Evolutionary conservation across 139 green algal species (phyloP).

Genomic region (Coelastrella sp.): DNA sequence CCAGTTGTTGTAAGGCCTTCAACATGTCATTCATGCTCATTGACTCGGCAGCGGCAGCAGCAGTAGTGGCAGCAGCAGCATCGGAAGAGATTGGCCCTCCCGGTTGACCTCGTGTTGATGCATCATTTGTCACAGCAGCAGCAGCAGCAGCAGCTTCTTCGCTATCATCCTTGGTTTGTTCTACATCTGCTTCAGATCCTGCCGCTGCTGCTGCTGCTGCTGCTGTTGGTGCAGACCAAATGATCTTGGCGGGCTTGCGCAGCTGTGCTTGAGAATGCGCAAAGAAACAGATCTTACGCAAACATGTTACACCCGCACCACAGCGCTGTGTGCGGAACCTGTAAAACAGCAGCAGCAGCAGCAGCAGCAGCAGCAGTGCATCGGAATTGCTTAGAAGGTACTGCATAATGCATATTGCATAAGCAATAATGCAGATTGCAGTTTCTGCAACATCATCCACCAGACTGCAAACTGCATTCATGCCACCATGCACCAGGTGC

Average conservation of each 20-base stretch:
- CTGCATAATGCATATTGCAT: no score
- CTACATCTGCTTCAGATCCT: neutral
- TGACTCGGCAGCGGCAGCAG: neutral
- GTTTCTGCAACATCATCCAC: no score
- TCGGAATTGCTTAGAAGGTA: neutral
- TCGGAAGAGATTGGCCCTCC: neutral
- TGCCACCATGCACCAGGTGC: no score
- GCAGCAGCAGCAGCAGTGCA: neutral
- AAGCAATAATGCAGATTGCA: no score
- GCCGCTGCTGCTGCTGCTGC: neutral
- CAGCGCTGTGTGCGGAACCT: conserved; percentile 1
- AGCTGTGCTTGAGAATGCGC: neutral
- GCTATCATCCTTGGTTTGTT: neutral
- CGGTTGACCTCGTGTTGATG: neutral
- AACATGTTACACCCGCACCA: neutral
- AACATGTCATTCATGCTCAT: neutral
- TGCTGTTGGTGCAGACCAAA: neutral
- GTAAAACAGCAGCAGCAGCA: neutral
- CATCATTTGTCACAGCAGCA: neutral
- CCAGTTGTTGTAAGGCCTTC: neutral
- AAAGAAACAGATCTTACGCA: conserved; percentile 3
- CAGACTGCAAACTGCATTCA: no score
- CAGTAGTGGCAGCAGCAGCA: neutral
- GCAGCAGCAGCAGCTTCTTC: neutral
- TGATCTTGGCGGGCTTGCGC: neutral